A percentile compares a stretch with the other conserved stretches of the same genome.
phyloP scores from a whole-genome alignment of 306 rosid species.

The Alnus glutinosa region DNA sequence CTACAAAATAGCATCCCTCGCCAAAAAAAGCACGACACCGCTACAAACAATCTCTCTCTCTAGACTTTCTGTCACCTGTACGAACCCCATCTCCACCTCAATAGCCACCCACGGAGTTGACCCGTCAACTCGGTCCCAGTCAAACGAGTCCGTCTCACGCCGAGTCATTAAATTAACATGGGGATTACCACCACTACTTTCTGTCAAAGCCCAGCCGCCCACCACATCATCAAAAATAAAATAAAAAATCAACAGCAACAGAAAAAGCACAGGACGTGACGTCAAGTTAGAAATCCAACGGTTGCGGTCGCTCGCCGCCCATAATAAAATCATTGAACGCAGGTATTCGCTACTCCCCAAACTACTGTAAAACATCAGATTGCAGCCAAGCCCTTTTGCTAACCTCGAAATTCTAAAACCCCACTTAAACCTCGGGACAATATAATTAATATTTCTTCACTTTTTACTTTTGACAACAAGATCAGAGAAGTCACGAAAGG shows the following conservation, averaged over 20 bases:
- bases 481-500: too few relatives aligned
- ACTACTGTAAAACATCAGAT: slow-evolving; percentile 35
- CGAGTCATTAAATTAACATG: slow-evolving; percentile 7
- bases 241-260: not conserved
- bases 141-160: not conserved
- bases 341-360: slow-evolving; percentile 24
- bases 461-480: not conserved
- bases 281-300: slow-evolving; percentile 25
- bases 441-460: slow-evolving; percentile 2
- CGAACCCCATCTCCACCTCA: not conserved
- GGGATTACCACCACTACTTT: slow-evolving; percentile 27
- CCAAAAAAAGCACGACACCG: too few relatives aligned
- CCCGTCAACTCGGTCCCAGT: slow-evolving; percentile 30
- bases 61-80: not conserved
- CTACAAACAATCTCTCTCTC: too few relatives aligned
- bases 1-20: too few relatives aligned
- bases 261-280: slow-evolving; percentile 18
- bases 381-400: slow-evolving; percentile 26
- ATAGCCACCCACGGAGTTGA: slow-evolving; percentile 29
- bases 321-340: slow-evolving; percentile 37
- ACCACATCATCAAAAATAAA: not conserved
- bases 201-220: slow-evolving; percentile 25
- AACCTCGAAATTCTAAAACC: slow-evolving; percentile 39
- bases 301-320: slow-evolving; percentile 36
- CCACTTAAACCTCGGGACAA: slow-evolving; percentile 36